Evolutionary conservation across 768 basidiomycete species (phyloP), one percentile per base, ranked within the genome.

Genomic region (Rhizopogon roseolus): DNA sequence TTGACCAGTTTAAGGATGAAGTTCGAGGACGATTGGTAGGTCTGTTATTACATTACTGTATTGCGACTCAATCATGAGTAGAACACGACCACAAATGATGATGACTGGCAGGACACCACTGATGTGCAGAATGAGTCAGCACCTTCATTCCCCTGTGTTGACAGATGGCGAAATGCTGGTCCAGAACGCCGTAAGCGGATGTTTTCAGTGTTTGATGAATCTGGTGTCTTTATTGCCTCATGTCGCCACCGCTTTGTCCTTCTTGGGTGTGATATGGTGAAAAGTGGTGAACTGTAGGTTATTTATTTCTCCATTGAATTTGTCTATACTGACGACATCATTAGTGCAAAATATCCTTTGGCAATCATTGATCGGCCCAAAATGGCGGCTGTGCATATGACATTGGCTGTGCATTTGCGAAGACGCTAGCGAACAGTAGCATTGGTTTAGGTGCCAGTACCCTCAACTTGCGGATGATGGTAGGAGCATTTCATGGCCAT

Each of bases 401-500:
- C 39, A 66, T 66, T 2, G 64, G 60, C 1, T 68, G 67, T 28
- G 58, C 52, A 1, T 63, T 66, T 46, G 4, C 41, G 0, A 58
- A 50, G 17, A 67, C 63, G 0, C 8, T 63, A 1, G 6, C 25
- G 4, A 49, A 22, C 22, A 29, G n/a, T n/a, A n/a, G n/a, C n/a
- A n/a, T n/a, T n/a, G n/a, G n/a, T n/a, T n/a, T n/a, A n/a, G n/a
- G n/a, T n/a, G n/a, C n/a, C n/a, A n/a, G n/a, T n/a, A n/a, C n/a
- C n/a, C n/a, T 42, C 6, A 50, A 49, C 25, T 27, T 54, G 3
- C 50, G 57, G 1, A 32, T 65, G 6, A 53, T 64, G 8, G 62
- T 66, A 6, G 59, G 62, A 4, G 58, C 64, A 2, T 69, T 69
- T 55, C 68, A 69, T 50, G 63, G 68, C 2, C 62, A 70, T 50